Percentiles rank a stretch among this genome's conserved stretches.
These are phyloP conservation scores for Blattamonas nauphoetae DNA, from an alignment of 78 protist genomes.

Conservation along the genomic window DNA sequence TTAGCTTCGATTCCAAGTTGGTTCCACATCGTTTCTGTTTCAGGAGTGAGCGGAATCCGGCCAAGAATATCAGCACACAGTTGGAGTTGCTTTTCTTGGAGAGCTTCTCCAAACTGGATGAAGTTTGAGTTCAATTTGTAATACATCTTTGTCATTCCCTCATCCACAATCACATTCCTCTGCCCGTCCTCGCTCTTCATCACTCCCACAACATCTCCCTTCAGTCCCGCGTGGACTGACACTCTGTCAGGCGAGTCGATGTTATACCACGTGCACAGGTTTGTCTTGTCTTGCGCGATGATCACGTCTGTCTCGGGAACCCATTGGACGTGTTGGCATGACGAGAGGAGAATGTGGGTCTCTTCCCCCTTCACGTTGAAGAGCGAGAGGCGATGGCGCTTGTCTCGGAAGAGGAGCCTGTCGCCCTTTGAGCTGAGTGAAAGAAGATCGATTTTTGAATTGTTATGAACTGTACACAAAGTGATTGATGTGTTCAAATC, in stretches of 20 bases:
- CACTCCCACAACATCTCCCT: background rate
- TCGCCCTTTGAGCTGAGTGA: background rate
- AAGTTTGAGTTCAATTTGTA: background rate
- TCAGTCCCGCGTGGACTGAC: background rate
- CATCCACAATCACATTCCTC: background rate
- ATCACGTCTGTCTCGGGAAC: slow-evolving; percentile 8
- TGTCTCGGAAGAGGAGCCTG: slow-evolving; percentile 7
- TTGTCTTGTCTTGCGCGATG: background rate
- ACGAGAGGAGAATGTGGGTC: background rate
- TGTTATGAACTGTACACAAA: background rate
- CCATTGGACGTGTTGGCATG: background rate
- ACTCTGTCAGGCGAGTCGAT: background rate
- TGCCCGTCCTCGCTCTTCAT: background rate
- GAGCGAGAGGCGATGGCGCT: background rate
- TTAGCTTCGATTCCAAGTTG: background rate
- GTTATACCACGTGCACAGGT: slow-evolving; percentile 2
- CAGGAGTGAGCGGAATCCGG: background rate
- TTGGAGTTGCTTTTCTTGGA: background rate
- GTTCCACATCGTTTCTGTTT: background rate
- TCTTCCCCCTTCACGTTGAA: background rate
- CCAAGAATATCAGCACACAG: background rate
- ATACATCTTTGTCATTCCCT: background rate
- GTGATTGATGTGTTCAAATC: background rate
- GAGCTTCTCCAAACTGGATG: background rate
- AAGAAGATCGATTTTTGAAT: background rate